These are phyloP conservation scores for Cryptococcus sp. DNA, from an alignment of 1,284 basidiomycete genomes.

Conservation along the genomic window DNA sequence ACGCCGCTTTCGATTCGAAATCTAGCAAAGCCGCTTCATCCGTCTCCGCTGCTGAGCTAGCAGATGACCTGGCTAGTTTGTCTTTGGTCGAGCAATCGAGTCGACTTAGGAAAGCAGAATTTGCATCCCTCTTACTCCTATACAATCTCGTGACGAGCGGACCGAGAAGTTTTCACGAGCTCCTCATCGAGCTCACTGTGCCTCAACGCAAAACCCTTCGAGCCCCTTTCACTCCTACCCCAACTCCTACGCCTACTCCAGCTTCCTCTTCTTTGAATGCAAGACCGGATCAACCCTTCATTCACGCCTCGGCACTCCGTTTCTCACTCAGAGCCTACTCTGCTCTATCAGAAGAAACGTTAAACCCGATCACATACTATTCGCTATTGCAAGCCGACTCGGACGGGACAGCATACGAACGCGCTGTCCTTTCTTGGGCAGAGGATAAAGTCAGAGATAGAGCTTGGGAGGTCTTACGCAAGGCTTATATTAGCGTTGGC, in stretches of 20 bases:
- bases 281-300: slow-evolving; percentile 7
- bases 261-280: neutral
- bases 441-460: slow-evolving; percentile 27
- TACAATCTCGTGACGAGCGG: slow-evolving; percentile 34
- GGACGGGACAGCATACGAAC: slow-evolving; percentile 22
- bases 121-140: slow-evolving; percentile 35
- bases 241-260: neutral
- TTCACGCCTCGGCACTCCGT: neutral
- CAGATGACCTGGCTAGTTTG: neutral
- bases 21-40: neutral
- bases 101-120: slow-evolving; percentile 27
- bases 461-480: slow-evolving; percentile 33
- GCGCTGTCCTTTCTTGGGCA: slow-evolving; percentile 37
- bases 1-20: slow-evolving; percentile 23
- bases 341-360: slow-evolving; percentile 27
- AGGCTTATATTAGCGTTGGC: slow-evolving; percentile 31
- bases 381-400: slow-evolving; percentile 1
- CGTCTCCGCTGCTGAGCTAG: neutral
- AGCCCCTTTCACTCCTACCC: neutral
- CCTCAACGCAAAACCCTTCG: neutral
- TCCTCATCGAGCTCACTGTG: slow-evolving; percentile 17
- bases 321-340: slow-evolving; percentile 16
- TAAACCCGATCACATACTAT: slow-evolving; percentile 36
- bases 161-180: slow-evolving; percentile 15
- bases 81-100: neutral